phyloP scores from a whole-genome alignment of 257 asterid species.

The Cruciata laevipes region DNA sequence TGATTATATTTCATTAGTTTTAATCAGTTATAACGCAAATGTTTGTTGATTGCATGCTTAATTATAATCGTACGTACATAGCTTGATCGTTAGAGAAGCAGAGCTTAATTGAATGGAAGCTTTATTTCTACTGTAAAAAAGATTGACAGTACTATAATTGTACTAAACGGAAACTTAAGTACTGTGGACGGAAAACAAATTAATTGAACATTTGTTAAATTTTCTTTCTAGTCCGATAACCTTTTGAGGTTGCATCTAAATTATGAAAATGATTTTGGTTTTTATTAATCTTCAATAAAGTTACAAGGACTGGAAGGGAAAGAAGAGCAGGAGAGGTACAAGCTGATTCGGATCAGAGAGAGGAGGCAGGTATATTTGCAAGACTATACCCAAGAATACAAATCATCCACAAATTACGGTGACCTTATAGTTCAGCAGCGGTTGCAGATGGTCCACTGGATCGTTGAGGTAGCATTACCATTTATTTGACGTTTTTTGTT shows the following conservation, averaged over 20 bases:
- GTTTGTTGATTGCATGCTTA: background rate
- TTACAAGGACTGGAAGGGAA: slow-evolving; percentile 52
- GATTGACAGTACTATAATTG: too few relatives aligned
- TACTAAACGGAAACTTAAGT: background rate
- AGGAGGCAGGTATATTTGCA: slow-evolving; percentile 72
- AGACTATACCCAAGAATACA: slow-evolving; percentile 77
- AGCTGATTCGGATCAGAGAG: slow-evolving; percentile 63
- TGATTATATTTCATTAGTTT: background rate
- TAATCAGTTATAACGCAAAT: background rate
- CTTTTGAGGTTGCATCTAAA: background rate
- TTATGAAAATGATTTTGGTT: background rate
- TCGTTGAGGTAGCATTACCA: slow-evolving; percentile 53
- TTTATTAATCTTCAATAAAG: slow-evolving; percentile 29
- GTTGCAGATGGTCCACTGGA: slow-evolving; percentile 84
- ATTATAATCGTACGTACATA: too few relatives aligned
- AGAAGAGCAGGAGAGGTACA: slow-evolving; percentile 71
- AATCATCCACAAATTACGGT: slow-evolving; percentile 52
- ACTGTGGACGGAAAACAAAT: background rate
- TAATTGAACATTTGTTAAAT: background rate
- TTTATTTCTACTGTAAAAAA: too few relatives aligned
- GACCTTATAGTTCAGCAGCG: slow-evolving; percentile 80
- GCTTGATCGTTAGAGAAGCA: too few relatives aligned
- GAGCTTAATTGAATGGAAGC: too few relatives aligned
- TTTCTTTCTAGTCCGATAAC: background rate
- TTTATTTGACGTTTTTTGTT: background rate